A percentile compares a stretch with the other conserved stretches of the same genome.
These are phyloP conservation scores for Spatholobus suberectus DNA, from an alignment of 306 rosid species.

Conservation along the genomic window DNA sequence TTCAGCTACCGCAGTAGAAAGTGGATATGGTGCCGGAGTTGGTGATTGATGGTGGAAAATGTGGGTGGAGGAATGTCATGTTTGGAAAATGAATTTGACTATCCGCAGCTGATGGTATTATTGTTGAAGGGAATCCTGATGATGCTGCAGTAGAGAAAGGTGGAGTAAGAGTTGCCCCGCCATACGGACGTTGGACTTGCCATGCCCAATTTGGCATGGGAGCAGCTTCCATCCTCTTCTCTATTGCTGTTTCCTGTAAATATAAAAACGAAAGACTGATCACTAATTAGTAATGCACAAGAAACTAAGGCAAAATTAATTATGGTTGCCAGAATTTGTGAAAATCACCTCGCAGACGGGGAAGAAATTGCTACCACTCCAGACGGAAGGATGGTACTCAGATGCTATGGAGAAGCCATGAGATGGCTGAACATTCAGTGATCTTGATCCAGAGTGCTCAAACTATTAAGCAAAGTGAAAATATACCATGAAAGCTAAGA, in stretches of 20 bases:
- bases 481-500: background rate
- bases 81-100: conserved; percentile 63
- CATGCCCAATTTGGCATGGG: conserved; percentile 65
- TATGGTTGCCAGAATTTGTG: background rate
- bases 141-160: conserved; percentile 97
- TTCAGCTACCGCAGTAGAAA: conserved; percentile 67
- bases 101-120: conserved; percentile 61
- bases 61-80: conserved; percentile 47
- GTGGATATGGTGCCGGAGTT: conserved; percentile 50
- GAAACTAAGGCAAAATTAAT: background rate
- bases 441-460: conserved; percentile 60
- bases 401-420: conserved; percentile 54
- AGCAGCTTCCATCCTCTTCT: conserved; percentile 65
- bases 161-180: conserved; percentile 58
- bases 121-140: conserved; percentile 95
- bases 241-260: conserved; percentile 83
- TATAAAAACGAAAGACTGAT: background rate
- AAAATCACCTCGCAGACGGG: conserved; percentile 61
- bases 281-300: background rate
- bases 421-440: conserved; percentile 50
- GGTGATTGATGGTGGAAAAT: conserved; percentile 57
- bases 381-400: conserved; percentile 57
- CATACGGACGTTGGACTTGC: conserved; percentile 63
- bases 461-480: conserved; percentile 45
- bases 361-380: conserved; percentile 58